Evolutionary conservation across 2,329 filamentous ascomycete species (phyloP).

Genomic region (Penicillium olsonii): DNA sequence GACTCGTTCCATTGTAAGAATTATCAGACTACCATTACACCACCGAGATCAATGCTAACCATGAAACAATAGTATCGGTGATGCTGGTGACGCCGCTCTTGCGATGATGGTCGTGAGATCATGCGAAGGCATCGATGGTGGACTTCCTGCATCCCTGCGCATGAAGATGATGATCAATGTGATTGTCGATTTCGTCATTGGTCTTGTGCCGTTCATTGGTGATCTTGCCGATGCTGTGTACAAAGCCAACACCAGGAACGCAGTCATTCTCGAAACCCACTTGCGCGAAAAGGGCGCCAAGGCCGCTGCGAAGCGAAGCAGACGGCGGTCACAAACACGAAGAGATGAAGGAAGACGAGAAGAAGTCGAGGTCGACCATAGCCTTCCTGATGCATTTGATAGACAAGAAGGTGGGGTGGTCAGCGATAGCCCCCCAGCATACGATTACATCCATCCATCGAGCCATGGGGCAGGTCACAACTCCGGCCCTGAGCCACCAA

Average conservation of each 20-base stretch:
- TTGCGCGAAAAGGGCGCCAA: slow-evolving; percentile 44
- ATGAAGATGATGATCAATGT: slow-evolving; percentile 81
- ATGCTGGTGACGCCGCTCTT: slow-evolving; percentile 71
- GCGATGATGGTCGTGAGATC: slow-evolving; percentile 73
- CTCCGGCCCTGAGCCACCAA: slow-evolving; percentile 9
- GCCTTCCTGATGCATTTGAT: slow-evolving; percentile 42
- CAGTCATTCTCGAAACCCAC: slow-evolving; percentile 47
- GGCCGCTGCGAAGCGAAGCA: slow-evolving; percentile 27
- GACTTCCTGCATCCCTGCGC: slow-evolving; percentile 60
- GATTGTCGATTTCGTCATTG: slow-evolving; percentile 50
- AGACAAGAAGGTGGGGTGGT: slow-evolving; percentile 31
- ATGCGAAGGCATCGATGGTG: slow-evolving; percentile 74
- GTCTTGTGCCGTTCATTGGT: slow-evolving; percentile 54
- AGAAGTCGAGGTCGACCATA: slow-evolving; percentile 33
- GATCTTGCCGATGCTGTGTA: slow-evolving; percentile 50
- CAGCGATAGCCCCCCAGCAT: slow-evolving; percentile 26
- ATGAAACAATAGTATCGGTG: slow-evolving; percentile 63
- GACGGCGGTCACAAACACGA: neutral
- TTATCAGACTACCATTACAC: neutral
- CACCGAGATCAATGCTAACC: slow-evolving; percentile 5
- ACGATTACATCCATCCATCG: slow-evolving; percentile 20
- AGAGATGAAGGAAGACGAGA: slow-evolving; percentile 17
- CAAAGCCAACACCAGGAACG: slow-evolving; percentile 52
- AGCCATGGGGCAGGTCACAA: slow-evolving; percentile 14
- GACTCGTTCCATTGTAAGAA: slow-evolving; percentile 77